Evolutionary conservation across 148 eudicot species (phyloP), one percentile per base, ranked within the genome.

Genomic region (Chenopodium formosanum): DNA sequence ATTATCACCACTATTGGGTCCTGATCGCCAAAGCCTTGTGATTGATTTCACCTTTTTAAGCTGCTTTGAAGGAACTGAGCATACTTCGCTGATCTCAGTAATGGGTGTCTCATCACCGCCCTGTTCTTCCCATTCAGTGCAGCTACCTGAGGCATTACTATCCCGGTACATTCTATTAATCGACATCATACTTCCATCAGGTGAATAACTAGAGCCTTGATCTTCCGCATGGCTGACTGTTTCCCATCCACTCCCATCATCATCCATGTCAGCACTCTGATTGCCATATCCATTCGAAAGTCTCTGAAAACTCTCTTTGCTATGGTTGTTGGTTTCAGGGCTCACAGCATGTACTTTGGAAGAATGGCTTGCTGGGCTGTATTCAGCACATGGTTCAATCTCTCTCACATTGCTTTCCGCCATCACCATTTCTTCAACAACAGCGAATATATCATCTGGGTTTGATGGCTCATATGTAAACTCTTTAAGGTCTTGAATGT

Each of bases 181-280:
- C 10, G 93, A 92, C 70, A 86, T 85, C 27, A 83, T 68, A 58
- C 92, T 93, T 79, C 90, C 94, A 9, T 88, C 86, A 5, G 89
- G 90, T 4, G 98, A 93, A 87, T 84, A 95, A 82, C 91, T 91
- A 3, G 97, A 95, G 9, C 91, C 98, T 81, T 86, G 92, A 77
- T 93, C 97, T 16, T 92, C 98, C 13, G 70, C 82, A 60, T 90
- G 92, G 86, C 94, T 95, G 71, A 88, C 92, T 0, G 96, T 93
- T 84, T 95, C 98, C 98, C 97, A 93, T 65, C 93, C 97, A 77
- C 98, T 95, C 44, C 79, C 91, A 70, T 90, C 98, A 44, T 91
- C 98, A 75, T 90, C 97, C 19, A 86, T 23, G 40, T 89, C 91
- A 12, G 86, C 94, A 60, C 83, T 89, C 64, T 75, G 90, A 78